phyloP scores from a whole-genome alignment of 495 filamentous ascomycete species.

The Penicillium odoratum region DNA sequence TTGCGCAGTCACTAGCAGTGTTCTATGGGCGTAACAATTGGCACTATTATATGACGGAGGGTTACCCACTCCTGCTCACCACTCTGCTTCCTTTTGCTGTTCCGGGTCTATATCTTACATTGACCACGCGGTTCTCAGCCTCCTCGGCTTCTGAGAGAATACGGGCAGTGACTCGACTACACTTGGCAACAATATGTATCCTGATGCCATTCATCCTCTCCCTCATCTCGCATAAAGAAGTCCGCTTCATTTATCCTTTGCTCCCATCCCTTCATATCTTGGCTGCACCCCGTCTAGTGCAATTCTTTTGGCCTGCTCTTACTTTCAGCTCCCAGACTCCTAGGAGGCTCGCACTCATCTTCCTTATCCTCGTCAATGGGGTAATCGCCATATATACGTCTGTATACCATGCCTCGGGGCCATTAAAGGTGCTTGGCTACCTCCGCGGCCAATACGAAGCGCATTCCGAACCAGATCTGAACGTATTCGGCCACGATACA shows the following conservation, averaged over 20 bases:
- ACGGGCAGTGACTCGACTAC: constrained; percentile 43
- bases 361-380: constrained; percentile 65
- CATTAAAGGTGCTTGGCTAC: constrained; percentile 68
- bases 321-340: constrained; percentile 26
- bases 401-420: constrained; percentile 74
- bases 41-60: constrained; percentile 93
- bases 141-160: constrained; percentile 26
- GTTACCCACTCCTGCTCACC: constrained; percentile 82
- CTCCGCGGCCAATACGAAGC: constrained; percentile 68
- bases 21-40: constrained; percentile 90
- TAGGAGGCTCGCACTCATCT: constrained; percentile 54
- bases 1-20: constrained; percentile 77
- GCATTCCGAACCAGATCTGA: not conserved
- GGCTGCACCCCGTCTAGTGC: constrained; percentile 62
- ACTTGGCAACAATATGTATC: constrained; percentile 63
- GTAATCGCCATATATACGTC: constrained; percentile 73
- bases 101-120: constrained; percentile 60
- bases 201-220: constrained; percentile 66
- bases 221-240: constrained; percentile 91
- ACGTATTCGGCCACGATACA: not conserved
- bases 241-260: constrained; percentile 94
- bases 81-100: constrained; percentile 77
- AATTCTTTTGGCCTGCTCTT: constrained; percentile 60
- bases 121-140: constrained; percentile 26
- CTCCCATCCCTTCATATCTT: constrained; percentile 83